Base-by-base conservation (phyloP, 2,329 filamentous ascomycete genomes). In the Exophiala sp. region DNA sequence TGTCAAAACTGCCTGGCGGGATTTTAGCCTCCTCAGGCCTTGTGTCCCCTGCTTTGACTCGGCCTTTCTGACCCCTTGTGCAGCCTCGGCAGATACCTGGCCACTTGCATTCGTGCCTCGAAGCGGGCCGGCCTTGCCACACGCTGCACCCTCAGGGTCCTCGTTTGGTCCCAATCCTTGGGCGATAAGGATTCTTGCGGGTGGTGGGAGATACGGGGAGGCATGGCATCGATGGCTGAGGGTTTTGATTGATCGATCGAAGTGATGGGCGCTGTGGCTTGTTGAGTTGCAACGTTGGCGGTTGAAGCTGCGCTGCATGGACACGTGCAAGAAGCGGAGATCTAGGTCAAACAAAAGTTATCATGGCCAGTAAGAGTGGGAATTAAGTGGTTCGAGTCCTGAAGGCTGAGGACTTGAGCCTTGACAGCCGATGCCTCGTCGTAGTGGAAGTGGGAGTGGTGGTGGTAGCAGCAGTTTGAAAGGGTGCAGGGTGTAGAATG, bases 21-120 rank as follows among this genome's bases (percentile, higher is more conserved):
- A 41, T 41, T 24, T 48, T 52, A 48, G 48, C 39, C 45, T 55
- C 34, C 34, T 37, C 19, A 19, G 34, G 34, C 34, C 34, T 37
- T 19, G 34, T 37, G 34, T 40, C 41, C 35, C 42, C 40, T 29
- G 37, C 43, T 13, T 24, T 37, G 43, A 37, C 14, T 37, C 34
- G 34, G 34, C 34, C 46, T 40, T 30, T 42, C 41, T 29, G 41
- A 24, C 44, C 48, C 19, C 27, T 40, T 49, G 41, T 52, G 50
- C 54, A 57, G 54, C 54, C 54, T 57, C 54, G 54, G 54, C 50
- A 56, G 54, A 56, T 53, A 44, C 21, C 44, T 37, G 44, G 24
- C 51, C 43, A 45, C 29, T 51, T 46, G 47, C 29, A 46, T 37
- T 48, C 27, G 34, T 42, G 35, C 29, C 18, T 21, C 35, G 14